Conservation (phyloP, 768 basidiomycete genomes). For the Termitomyces sp. region DNA sequence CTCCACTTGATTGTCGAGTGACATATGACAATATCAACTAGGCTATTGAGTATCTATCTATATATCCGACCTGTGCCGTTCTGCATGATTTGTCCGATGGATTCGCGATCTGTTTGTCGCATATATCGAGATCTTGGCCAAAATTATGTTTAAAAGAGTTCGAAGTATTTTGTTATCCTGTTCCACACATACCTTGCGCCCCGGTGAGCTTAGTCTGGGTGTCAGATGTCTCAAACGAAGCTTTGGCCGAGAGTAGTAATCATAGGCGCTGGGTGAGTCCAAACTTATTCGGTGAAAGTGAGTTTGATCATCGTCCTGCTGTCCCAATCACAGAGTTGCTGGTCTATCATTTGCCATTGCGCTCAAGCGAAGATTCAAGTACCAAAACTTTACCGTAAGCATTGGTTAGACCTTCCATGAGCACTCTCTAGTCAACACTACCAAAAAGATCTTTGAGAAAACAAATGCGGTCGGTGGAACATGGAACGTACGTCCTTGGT, state of each 20-base stretch:
- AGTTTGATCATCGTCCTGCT: not conserved
- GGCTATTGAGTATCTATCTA: not conserved
- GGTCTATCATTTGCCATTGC: conserved; percentile 38
- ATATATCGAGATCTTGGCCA: too few relatives aligned
- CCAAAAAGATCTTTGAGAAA: conserved; percentile 40
- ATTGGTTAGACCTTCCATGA: not conserved
- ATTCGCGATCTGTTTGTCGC: not conserved
- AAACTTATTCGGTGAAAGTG: not conserved
- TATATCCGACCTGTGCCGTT: not conserved
- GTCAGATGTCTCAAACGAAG: not conserved
- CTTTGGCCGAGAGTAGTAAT: conserved; percentile 19
- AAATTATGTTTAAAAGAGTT: not conserved
- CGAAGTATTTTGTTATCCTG: not conserved
- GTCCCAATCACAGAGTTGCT: conserved; percentile 25
- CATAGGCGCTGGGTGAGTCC: conserved; percentile 27
- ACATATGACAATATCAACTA: not conserved
- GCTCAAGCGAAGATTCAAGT: conserved; percentile 30
- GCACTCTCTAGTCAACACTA: not conserved
- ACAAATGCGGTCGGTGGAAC: conserved; percentile 40
- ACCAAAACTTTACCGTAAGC: conserved; percentile 35
- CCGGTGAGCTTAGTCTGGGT: not conserved
- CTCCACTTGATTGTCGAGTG: too few relatives aligned
- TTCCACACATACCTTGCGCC: not conserved
- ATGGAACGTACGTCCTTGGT: conserved; percentile 37
- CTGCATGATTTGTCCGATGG: not conserved